These are phyloP conservation scores for Cyclotella sp. DNA, from an alignment of 108 stramenopile genomes.

Conservation along the genomic window DNA sequence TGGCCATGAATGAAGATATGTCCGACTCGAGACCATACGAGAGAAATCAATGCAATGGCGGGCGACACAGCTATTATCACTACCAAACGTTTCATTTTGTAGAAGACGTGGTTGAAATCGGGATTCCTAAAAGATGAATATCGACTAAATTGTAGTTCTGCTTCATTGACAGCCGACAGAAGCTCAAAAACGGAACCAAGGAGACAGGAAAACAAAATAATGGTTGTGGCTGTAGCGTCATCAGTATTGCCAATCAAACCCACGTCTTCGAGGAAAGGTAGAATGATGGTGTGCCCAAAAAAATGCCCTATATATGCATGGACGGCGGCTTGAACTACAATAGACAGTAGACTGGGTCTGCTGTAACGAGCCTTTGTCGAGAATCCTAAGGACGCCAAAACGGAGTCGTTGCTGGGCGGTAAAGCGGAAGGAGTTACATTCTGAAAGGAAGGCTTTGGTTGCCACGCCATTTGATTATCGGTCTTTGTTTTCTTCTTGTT, in stretches of 20 bases:
- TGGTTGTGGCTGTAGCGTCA: neutral
- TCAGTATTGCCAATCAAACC: conserved; percentile 3
- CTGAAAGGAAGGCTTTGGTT: neutral
- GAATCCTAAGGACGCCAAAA: neutral
- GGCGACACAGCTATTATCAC: conserved; percentile 13
- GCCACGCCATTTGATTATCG: neutral
- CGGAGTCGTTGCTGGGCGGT: neutral
- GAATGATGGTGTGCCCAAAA: conserved; percentile 20
- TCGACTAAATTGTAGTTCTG: conserved; percentile 28
- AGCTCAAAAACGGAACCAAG: conserved; percentile 35
- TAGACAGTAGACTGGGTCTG: conserved; percentile 31
- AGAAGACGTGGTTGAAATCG: conserved; percentile 6
- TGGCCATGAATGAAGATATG: conserved; percentile 1
- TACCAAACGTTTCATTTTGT: conserved; percentile 13
- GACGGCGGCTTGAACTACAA: conserved; percentile 24
- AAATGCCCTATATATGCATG: conserved; percentile 22
- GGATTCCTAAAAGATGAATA: conserved; percentile 8
- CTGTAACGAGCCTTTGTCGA: conserved; percentile 30
- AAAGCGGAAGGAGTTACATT: neutral
- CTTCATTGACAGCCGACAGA: conserved; percentile 16
- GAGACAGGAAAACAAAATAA: conserved; percentile 28
- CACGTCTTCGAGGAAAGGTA: conserved; percentile 21
- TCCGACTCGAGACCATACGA: conserved; percentile 12
- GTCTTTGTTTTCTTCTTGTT: neutral
- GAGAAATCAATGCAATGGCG: conserved; percentile 1